Percentiles rank a stretch among this genome's conserved stretches.
Conservation (phyloP, 75 land plant species). For the Selaginella moellendorffii region DNA sequence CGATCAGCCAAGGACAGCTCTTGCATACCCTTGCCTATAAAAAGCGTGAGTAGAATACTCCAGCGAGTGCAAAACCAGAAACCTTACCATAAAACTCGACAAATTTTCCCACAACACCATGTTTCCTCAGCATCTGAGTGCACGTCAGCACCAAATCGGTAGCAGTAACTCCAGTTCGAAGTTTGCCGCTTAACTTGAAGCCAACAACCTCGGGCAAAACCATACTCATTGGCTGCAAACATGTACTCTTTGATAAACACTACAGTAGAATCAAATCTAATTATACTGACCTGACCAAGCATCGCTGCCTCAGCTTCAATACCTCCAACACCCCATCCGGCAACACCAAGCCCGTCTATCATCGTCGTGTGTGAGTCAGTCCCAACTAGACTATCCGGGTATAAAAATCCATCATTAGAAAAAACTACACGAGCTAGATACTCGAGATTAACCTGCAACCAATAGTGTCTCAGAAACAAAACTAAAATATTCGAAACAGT, state of each 20-base stretch:
- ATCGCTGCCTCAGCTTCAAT: slow-evolving; percentile 8
- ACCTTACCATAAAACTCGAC: slow-evolving; percentile 7
- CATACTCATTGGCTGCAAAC: slow-evolving; percentile 6
- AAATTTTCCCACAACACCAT: slow-evolving; percentile 10
- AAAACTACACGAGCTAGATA: slow-evolving; percentile 5
- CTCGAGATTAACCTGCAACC: slow-evolving; percentile 4
- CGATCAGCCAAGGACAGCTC: slow-evolving; percentile 10
- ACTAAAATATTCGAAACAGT: neutral
- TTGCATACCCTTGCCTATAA: neutral
- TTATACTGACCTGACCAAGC: slow-evolving; percentile 1
- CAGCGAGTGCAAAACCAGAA: neutral
- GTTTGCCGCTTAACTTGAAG: slow-evolving; percentile 2
- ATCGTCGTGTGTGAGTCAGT: slow-evolving; percentile 8
- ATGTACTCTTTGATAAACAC: too few relatives aligned
- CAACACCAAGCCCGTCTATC: slow-evolving; percentile 6
- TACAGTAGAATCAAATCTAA: neutral
- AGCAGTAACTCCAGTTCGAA: slow-evolving; percentile 3
- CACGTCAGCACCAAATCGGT: neutral
- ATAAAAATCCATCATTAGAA: neutral
- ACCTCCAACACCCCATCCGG: slow-evolving; percentile 9
- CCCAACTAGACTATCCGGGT: slow-evolving; percentile 7
- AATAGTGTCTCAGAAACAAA: neutral
- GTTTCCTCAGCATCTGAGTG: slow-evolving; percentile 6
- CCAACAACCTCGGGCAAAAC: slow-evolving; percentile 2
- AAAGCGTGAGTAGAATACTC: neutral